Conservation (phyloP, 805 yeast species). For the Kodamaea kakaduensis region DNA sequence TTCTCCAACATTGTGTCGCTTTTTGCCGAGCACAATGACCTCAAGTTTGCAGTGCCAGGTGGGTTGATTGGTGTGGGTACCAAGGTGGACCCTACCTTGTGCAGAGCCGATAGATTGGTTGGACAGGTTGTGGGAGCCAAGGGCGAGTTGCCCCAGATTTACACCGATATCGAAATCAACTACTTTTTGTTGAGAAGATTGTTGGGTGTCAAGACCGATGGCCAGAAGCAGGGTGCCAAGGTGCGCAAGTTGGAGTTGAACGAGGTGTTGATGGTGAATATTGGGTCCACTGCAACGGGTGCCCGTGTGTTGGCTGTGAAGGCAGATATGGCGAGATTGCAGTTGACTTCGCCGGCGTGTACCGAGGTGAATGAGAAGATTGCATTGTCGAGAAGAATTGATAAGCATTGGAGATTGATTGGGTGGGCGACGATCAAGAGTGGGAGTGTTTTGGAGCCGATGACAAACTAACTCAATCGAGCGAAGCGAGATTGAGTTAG, state of each 20-base stretch:
- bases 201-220: conserved; percentile 97
- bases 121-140: conserved; percentile 99
- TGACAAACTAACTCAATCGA: too few species aligned
- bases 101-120: conserved; percentile 98
- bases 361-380: conserved; percentile 97
- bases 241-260: conserved; percentile 91
- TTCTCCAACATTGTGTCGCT: conserved; percentile 90
- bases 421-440: conserved; percentile 99
- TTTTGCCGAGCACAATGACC: conserved; percentile 96
- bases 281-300: conserved; percentile 99
- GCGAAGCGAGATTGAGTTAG: too few species aligned
- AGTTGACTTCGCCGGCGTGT: conserved; percentile 97
- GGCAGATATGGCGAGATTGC: conserved; percentile 98
- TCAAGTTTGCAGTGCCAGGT: conserved; percentile 99
- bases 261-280: conserved; percentile 97
- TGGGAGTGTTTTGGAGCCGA: conserved; percentile 85
- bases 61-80: conserved; percentile 99
- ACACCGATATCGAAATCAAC: conserved; percentile 95
- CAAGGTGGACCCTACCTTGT: conserved; percentile 95
- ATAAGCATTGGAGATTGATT: conserved; percentile 98
- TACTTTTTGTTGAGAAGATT: conserved; percentile 94
- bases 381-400: conserved; percentile 97
- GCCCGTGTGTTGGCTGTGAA: conserved; percentile 97
- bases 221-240: conserved; percentile 89
- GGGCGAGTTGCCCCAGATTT: conserved; percentile 92